Conservation (phyloP, 148 eudicot species). For the Beta vulgaris region DNA sequence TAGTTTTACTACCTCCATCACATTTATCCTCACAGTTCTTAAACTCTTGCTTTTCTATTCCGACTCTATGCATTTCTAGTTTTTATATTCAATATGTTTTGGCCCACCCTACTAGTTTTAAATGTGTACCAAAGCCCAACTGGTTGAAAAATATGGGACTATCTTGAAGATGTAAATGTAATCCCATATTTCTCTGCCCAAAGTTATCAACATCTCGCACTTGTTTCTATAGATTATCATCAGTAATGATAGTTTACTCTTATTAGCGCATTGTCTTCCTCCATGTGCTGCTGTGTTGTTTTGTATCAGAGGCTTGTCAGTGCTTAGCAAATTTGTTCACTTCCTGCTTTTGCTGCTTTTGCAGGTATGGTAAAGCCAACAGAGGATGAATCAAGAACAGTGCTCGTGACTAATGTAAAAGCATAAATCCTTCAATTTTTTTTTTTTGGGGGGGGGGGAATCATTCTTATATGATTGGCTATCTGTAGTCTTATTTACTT, state of each 20-base stretch:
- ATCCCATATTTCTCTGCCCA: neutral
- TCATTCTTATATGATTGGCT: neutral
- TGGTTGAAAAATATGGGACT: too few species aligned
- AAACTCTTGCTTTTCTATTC: too few species aligned
- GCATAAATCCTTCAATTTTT: neutral
- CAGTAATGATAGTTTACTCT: neutral
- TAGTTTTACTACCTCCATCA: too few species aligned
- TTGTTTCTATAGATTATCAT: neutral
- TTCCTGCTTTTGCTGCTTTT: slow-evolving; percentile 36
- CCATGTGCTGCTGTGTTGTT: slow-evolving; percentile 4
- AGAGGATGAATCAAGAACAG: slow-evolving; percentile 38
- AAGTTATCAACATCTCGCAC: neutral
- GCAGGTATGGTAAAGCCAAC: slow-evolving; percentile 37
- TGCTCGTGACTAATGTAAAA: slow-evolving; percentile 43
- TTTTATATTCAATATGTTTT: too few species aligned
- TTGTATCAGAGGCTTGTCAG: neutral
- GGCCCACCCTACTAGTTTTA: too few species aligned
- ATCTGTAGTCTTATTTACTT: neutral
- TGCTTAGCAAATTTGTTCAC: slow-evolving; percentile 16
- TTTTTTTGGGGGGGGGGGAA: too few species aligned
- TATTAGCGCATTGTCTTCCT: neutral
- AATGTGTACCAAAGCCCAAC: too few species aligned
- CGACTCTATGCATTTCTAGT: too few species aligned
- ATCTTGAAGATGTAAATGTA: neutral
- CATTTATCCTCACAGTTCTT: too few species aligned